Conservation (phyloP, 257 asterid genomes). For the Solanum okadae region DNA sequence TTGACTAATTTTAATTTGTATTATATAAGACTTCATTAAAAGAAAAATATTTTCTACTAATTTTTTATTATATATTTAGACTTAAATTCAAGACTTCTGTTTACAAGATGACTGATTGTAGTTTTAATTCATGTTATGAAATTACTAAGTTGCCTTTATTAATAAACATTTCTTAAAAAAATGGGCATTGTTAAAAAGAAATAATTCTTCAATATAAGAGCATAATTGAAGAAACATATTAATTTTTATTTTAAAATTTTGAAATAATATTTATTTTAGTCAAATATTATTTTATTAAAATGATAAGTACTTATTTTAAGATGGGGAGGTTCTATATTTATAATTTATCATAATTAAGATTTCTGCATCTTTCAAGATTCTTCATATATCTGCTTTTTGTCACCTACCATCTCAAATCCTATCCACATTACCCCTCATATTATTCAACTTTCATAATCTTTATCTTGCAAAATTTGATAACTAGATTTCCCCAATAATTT, state of each 20-base stretch:
- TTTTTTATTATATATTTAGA: no score
- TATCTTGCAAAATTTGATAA: neutral
- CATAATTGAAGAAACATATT: neutral
- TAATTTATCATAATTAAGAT: neutral
- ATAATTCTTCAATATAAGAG: neutral
- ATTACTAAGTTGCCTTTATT: neutral
- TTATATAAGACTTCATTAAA: no score
- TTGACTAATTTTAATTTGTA: no score
- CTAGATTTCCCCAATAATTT: neutral
- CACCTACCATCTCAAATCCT: constrained; percentile 2
- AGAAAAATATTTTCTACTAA: no score
- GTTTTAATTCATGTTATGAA: no score
- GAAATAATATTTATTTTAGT: neutral
- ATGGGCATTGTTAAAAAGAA: neutral
- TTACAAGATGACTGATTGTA: no score
- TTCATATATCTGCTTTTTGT: constrained; percentile 2
- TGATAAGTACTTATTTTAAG: neutral
- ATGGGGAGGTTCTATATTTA: neutral
- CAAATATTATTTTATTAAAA: neutral
- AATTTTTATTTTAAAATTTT: neutral
- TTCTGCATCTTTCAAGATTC: constrained; percentile 3
- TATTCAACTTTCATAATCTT: neutral
- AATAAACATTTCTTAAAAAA: neutral
- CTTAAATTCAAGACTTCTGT: no score
- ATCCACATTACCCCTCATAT: neutral